Base-by-base conservation (phyloP, 495 filamentous ascomycete species). In the Tuber aestivum region DNA sequence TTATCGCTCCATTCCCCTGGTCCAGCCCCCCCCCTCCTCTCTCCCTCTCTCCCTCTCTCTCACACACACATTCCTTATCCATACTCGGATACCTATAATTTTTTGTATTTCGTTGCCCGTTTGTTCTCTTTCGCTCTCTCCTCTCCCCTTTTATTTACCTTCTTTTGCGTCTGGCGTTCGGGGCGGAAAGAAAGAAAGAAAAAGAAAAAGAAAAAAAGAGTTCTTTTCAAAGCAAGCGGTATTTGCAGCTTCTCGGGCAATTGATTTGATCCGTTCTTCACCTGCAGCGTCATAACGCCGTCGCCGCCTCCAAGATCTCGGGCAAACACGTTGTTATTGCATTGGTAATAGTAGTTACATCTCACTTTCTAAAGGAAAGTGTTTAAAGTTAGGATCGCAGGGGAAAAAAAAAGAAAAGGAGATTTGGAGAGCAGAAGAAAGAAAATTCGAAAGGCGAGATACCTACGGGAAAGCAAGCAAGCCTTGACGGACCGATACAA, bases 1-100 rank as follows among this genome's bases (percentile, higher is more conserved):
- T 20, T 38, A 14, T 12, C 50, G 27, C 70, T 48, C 40, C 75
- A 61, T 56, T 56, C 50, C 48, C 50, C 50, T 56, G 50, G 50
- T 72, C 70, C 45, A 74, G 50, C 41, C 75, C 70, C 71, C 69
- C 72, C 41, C 74, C 37, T 6, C 35, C 12, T 38, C 37, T 23
- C 70, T 68, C n/a, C n/a, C n/a, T n/a, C n/a, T n/a, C n/a, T n/a
- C n/a, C n/a, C n/a, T n/a, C n/a, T n/a, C n/a, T n/a, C n/a, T n/a
- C n/a, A n/a, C n/a, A n/a, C n/a, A n/a, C n/a, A n/a, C 44, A 76
- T 41, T 72, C 41, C 70, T 79, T 79, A 75, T 79, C 72, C 77
- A 74, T 44, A 12, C 69, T 48, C 74, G 69, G 41, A 56, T 56
- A 56, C 50, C 8, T 56, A 6, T 50, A 27, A 56, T 56, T 56